phyloP scores from a whole-genome alignment of 805 yeast species.

The Maudiozyma bulderi region DNA sequence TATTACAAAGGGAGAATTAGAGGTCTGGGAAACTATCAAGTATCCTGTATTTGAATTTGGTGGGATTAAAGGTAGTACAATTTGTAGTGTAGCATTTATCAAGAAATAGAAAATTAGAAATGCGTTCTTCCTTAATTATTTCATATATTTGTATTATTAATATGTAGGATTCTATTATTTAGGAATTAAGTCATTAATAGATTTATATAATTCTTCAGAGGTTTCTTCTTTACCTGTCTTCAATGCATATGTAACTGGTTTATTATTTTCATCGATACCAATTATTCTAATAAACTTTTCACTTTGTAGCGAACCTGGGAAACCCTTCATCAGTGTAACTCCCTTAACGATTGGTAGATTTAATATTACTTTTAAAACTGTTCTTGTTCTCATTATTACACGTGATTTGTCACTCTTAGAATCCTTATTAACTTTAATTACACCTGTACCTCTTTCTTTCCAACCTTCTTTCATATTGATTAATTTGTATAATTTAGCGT shows the following conservation, averaged over 20 bases:
- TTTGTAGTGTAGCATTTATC: slow-evolving; percentile 76
- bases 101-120: slow-evolving; percentile 20
- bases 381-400: slow-evolving; percentile 84
- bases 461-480: slow-evolving; percentile 65
- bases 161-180: slow-evolving; percentile 3
- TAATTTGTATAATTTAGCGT: slow-evolving; percentile 74
- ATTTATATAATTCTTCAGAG: slow-evolving; percentile 48
- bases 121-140: not conserved
- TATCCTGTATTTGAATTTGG: slow-evolving; percentile 87
- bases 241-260: slow-evolving; percentile 76
- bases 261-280: slow-evolving; percentile 50
- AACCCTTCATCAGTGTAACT: slow-evolving; percentile 63
- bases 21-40: slow-evolving; percentile 53
- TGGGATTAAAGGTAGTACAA: slow-evolving; percentile 79
- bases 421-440: slow-evolving; percentile 61
- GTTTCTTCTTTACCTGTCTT: slow-evolving; percentile 56
- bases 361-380: slow-evolving; percentile 70
- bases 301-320: slow-evolving; percentile 74
- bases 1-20: slow-evolving; percentile 38
- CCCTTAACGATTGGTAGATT: slow-evolving; percentile 59
- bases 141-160: not conserved
- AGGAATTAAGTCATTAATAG: slow-evolving; percentile 12
- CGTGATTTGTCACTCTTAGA: slow-evolving; percentile 41
- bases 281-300: slow-evolving; percentile 76
- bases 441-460: slow-evolving; percentile 93